Conservation (phyloP, 2,329 filamentous ascomycete species). For the Aureobasidium sp. region DNA sequence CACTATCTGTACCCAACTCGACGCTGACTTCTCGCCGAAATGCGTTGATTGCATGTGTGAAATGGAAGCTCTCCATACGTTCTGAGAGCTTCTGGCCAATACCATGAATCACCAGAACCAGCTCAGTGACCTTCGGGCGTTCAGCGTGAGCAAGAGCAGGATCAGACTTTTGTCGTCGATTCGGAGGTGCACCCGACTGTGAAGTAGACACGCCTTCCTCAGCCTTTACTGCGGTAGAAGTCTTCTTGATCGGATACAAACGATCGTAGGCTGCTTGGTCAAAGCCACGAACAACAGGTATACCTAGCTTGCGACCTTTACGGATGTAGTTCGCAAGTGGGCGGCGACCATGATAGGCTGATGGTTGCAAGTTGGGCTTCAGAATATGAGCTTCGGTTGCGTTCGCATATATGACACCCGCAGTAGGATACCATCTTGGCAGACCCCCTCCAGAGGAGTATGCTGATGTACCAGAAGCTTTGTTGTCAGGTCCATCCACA, state of each 20-base stretch:
- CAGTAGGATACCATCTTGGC: conserved; percentile 56
- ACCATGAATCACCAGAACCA: conserved; percentile 86
- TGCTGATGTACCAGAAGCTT: conserved; percentile 35
- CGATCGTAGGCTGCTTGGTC: conserved; percentile 68
- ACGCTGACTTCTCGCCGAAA: conserved; percentile 81
- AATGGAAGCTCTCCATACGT: conserved; percentile 90
- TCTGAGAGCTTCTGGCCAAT: conserved; percentile 96
- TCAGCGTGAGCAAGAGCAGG: conserved; percentile 55
- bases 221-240: conserved; percentile 32
- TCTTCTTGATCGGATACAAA: conserved; percentile 49
- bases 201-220: conserved; percentile 36
- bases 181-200: conserved; percentile 33
- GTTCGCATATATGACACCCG: conserved; percentile 83
- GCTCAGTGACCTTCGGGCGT: conserved; percentile 68
- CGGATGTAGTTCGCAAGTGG: conserved; percentile 73
- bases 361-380: conserved; percentile 76
- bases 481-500: conserved; percentile 37
- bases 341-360: conserved; percentile 70
- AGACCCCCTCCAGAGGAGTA: conserved; percentile 35
- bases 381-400: conserved; percentile 69
- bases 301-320: conserved; percentile 72
- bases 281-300: conserved; percentile 85
- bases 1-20: conserved; percentile 63
- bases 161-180: conserved; percentile 35
- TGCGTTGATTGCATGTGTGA: conserved; percentile 89